phyloP scores from a whole-genome alignment of 2,329 filamentous ascomycete genomes.

The Teratosphaeria destructans region DNA sequence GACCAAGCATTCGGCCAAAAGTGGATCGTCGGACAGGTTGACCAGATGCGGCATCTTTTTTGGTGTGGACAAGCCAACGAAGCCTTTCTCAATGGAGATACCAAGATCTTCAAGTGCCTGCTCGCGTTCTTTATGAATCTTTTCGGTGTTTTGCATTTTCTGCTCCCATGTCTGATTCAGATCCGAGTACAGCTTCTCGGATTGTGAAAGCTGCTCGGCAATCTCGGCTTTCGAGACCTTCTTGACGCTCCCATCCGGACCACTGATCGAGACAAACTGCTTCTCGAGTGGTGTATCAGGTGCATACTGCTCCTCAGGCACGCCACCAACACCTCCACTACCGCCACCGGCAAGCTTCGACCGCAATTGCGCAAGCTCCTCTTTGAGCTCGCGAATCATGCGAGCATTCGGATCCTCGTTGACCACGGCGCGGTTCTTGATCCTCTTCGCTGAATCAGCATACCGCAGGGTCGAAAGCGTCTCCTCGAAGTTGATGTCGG shows the following conservation, averaged over 20 bases:
- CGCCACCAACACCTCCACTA: conserved; percentile 33
- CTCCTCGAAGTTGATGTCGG: conserved; percentile 98
- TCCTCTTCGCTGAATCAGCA: conserved; percentile 93
- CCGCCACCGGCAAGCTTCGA: conserved; percentile 58
- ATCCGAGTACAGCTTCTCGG: conserved; percentile 89
- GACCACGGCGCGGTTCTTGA: conserved; percentile 99
- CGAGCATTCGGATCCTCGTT: conserved; percentile 98
- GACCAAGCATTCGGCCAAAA: conserved; percentile 89
- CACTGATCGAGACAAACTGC: conserved; percentile 90
- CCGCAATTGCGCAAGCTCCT: conserved; percentile 76
- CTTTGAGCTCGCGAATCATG: conserved; percentile 97
- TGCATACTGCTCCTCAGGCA: conserved; percentile 66
- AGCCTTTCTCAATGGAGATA: conserved; percentile 98
- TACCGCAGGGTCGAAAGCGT: conserved; percentile 92
- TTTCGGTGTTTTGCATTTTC: conserved; percentile 86
- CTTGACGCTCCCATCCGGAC: conserved; percentile 74
- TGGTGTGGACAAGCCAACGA: conserved; percentile 85
- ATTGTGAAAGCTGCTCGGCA: conserved; percentile 88
- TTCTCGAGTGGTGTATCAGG: conserved; percentile 87
- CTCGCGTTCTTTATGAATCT: conserved; percentile 95
- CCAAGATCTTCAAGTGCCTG: conserved; percentile 89
- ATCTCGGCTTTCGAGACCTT: conserved; percentile 98
- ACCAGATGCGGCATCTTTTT: conserved; percentile 99
- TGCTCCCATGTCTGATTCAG: conserved; percentile 99
- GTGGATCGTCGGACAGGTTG: conserved; percentile 71